A percentile compares a stretch with the other conserved stretches of the same genome.
These are phyloP conservation scores for Acmispon strigosus DNA, from an alignment of 306 rosid species.

Conservation along the genomic window DNA sequence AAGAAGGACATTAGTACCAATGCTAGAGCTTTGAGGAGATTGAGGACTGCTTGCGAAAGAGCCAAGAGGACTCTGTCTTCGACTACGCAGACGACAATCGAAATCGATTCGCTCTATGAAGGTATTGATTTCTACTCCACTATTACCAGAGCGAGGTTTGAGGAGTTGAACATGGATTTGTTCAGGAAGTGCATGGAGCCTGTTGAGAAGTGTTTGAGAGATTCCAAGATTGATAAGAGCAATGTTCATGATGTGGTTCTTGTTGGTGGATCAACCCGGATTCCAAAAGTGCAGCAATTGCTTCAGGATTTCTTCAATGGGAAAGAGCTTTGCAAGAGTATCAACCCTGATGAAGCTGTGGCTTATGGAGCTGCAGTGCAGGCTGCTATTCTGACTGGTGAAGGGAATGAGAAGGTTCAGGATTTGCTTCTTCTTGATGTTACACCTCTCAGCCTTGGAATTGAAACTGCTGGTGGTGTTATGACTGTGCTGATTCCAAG, in stretches of 20 bases:
- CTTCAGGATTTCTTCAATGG: constrained; percentile 49
- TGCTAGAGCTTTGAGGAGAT: constrained; percentile 39
- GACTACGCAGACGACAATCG: constrained; percentile 33
- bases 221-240: constrained; percentile 43
- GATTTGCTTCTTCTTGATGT: constrained; percentile 43
- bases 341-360: constrained; percentile 45
- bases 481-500: constrained; percentile 47
- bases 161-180: constrained; percentile 46
- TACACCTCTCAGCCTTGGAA: constrained; percentile 45
- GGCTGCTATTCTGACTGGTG: constrained; percentile 41
- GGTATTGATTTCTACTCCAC: constrained; percentile 44
- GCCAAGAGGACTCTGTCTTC: constrained; percentile 50
- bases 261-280: constrained; percentile 47
- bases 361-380: constrained; percentile 48
- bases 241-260: constrained; percentile 42
- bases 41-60: constrained; percentile 42
- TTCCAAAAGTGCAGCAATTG: constrained; percentile 43
- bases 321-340: constrained; percentile 46
- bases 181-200: constrained; percentile 50
- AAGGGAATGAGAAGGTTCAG: constrained; percentile 43
- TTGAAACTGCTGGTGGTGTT: constrained; percentile 50
- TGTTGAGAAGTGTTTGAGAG: constrained; percentile 43
- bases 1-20: constrained; percentile 37
- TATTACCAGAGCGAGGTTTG: constrained; percentile 41
- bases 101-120: constrained; percentile 40